Percentiles rank a stretch among this genome's conserved stretches.
Conservation (phyloP, 169 alveolate species). For the Perkinsus chesapeaki region DNA sequence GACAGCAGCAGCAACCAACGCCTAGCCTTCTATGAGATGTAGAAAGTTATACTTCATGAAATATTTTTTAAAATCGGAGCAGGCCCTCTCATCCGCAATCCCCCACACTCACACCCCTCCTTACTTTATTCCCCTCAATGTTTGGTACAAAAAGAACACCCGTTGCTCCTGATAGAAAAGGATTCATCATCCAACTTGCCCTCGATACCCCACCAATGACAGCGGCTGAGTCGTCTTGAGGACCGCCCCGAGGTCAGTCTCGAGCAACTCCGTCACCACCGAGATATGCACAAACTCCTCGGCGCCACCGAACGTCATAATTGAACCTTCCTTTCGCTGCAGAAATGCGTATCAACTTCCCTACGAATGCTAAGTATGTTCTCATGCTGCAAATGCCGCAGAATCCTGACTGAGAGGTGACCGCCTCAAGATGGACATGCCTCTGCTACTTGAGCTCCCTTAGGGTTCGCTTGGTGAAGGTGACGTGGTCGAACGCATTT, state of each 20-base stretch:
- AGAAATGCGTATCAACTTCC: neutral
- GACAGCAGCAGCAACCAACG: no score
- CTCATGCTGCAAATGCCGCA: constrained; percentile 36
- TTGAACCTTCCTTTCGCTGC: neutral
- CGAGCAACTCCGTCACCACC: constrained; percentile 73
- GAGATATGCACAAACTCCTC: constrained; percentile 59
- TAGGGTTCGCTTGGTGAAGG: constrained; percentile 43
- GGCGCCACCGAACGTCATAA: neutral
- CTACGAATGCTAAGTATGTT: constrained; percentile 24
- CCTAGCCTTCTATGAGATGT: no score
- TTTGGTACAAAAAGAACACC: constrained; percentile 69
- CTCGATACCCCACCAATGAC: constrained; percentile 19
- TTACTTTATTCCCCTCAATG: constrained; percentile 53
- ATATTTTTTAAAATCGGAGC: no score
- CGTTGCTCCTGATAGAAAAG: constrained; percentile 58
- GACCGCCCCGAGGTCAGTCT: constrained; percentile 66
- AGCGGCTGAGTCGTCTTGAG: constrained; percentile 59
- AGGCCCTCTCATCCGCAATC: no score
- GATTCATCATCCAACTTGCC: neutral
- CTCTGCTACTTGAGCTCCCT: constrained; percentile 36
- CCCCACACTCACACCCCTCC: no score
- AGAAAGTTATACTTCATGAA: no score
- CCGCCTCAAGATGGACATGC: no score
- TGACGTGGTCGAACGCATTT: constrained; percentile 38
- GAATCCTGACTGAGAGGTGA: no score